Percentiles rank a stretch among this genome's conserved stretches.
Conservation (phyloP, 108 stramenopile species). For the Conticribra guillardii region DNA sequence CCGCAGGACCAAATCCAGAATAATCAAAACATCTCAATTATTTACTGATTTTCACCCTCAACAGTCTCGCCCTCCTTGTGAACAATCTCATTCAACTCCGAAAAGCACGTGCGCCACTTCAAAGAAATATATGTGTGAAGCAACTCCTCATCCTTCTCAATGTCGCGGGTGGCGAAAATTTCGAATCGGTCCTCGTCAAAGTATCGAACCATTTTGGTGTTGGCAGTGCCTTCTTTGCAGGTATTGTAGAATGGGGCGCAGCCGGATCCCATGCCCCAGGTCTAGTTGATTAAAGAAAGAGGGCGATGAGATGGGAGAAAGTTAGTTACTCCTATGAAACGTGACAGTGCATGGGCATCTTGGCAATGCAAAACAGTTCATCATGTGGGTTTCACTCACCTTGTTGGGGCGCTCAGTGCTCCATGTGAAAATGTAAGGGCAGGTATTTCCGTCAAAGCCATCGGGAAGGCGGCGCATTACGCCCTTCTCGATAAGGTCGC, state of each 20-base stretch:
- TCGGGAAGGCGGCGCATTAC: constrained; percentile 76
- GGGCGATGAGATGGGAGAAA: background rate
- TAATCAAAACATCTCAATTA: too few species aligned
- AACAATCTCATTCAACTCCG: constrained; percentile 69
- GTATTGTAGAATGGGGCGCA: constrained; percentile 80
- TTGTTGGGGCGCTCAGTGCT: constrained; percentile 69
- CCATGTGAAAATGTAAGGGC: constrained; percentile 81
- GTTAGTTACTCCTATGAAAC: background rate
- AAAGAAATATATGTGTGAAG: constrained; percentile 78
- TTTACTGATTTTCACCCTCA: background rate
- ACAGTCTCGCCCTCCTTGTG: constrained; percentile 41
- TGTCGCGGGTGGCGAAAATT: constrained; percentile 71
- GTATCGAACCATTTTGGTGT: constrained; percentile 73
- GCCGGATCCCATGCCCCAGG: constrained; percentile 79
- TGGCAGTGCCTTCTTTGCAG: constrained; percentile 65
- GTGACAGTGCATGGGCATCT: background rate
- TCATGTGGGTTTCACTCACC: too few species aligned
- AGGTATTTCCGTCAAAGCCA: constrained; percentile 77
- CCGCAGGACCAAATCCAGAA: too few species aligned
- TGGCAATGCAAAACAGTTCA: too few species aligned
- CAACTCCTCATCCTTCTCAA: constrained; percentile 67
- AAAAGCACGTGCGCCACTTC: constrained; percentile 76
- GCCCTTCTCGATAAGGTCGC: constrained; percentile 76
- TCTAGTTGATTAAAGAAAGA: constrained; percentile 15
- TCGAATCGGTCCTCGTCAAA: constrained; percentile 75